phyloP scores from a whole-genome alignment of 192 early-diverging fungal species.

The Entomortierella lignicola region DNA sequence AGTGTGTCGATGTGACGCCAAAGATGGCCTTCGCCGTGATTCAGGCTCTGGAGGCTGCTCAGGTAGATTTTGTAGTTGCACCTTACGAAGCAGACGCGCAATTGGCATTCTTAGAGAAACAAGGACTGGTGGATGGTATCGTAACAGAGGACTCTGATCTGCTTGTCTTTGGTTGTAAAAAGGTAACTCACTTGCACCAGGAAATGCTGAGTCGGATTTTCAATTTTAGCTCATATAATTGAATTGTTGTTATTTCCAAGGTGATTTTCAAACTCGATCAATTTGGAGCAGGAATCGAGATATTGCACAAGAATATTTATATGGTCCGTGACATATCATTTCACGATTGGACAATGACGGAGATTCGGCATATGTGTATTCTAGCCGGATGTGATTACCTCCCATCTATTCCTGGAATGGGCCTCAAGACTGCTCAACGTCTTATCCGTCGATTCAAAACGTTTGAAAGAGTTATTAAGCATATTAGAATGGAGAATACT shows the following conservation, averaged over 20 bases:
- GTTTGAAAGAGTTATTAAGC: constrained; percentile 46
- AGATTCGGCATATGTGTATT: constrained; percentile 93
- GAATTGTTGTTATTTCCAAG: constrained; percentile 31
- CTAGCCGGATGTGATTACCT: constrained; percentile 99
- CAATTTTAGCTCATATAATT: background rate
- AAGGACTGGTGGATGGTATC: constrained; percentile 76
- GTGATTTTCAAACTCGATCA: constrained; percentile 88
- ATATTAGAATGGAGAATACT: constrained; percentile 26
- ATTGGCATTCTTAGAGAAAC: constrained; percentile 82
- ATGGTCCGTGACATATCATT: constrained; percentile 62
- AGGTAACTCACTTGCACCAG: constrained; percentile 42
- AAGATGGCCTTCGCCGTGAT: constrained; percentile 86
- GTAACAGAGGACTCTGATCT: constrained; percentile 98
- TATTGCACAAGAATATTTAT: constrained; percentile 66
- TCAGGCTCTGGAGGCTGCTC: constrained; percentile 68
- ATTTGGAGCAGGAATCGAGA: constrained; percentile 74
- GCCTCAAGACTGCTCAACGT: constrained; percentile 82
- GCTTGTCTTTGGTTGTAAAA: constrained; percentile 90
- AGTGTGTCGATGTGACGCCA: constrained; percentile 85
- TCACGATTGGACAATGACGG: constrained; percentile 64
- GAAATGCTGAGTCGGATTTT: background rate
- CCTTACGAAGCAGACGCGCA: constrained; percentile 99
- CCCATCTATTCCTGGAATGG: constrained; percentile 84
- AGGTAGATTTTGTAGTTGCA: constrained; percentile 86
- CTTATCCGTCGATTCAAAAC: constrained; percentile 62